Percentiles rank a stretch among this genome's conserved stretches.
phyloP scores from a whole-genome alignment of 2,329 filamentous ascomycete species.

The Dothideomycetes sp. region DNA sequence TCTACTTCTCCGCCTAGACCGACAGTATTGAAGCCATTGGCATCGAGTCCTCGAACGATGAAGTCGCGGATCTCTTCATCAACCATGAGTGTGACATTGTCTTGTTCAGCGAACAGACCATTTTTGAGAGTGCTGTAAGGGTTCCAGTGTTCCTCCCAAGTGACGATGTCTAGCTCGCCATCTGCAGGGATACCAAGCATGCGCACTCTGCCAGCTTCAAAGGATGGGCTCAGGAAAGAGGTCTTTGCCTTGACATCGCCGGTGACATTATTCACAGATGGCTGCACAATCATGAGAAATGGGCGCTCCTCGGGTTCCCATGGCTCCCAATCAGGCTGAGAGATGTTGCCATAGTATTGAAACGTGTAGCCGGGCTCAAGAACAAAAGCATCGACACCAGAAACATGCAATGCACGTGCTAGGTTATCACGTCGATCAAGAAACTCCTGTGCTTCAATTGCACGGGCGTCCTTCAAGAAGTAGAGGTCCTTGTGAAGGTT shows the following conservation, averaged over 20 bases:
- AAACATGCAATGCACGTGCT: slow-evolving; percentile 41
- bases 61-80: slow-evolving; percentile 56
- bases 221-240: slow-evolving; percentile 47
- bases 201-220: slow-evolving; percentile 49
- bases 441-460: slow-evolving; percentile 42
- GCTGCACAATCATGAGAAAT: slow-evolving; percentile 50
- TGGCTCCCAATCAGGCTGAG: slow-evolving; percentile 50
- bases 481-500: slow-evolving; percentile 39
- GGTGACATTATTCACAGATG: slow-evolving; percentile 23
- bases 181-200: slow-evolving; percentile 48
- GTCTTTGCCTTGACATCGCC: slow-evolving; percentile 42
- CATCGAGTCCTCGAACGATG: slow-evolving; percentile 45
- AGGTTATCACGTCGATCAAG: slow-evolving; percentile 45
- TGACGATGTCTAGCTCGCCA: slow-evolving; percentile 41
- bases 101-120: slow-evolving; percentile 28
- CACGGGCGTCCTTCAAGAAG: slow-evolving; percentile 39
- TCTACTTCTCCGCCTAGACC: slow-evolving; percentile 46
- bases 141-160: slow-evolving; percentile 56
- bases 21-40: slow-evolving; percentile 44
- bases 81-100: slow-evolving; percentile 42
- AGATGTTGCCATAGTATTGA: slow-evolving; percentile 53
- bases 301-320: slow-evolving; percentile 56
- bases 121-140: slow-evolving; percentile 44
- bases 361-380: slow-evolving; percentile 56
- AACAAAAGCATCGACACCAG: slow-evolving; percentile 46